Base-by-base conservation (phyloP, 2,329 filamentous ascomycete species). In the Aspergillus sp. region DNA sequence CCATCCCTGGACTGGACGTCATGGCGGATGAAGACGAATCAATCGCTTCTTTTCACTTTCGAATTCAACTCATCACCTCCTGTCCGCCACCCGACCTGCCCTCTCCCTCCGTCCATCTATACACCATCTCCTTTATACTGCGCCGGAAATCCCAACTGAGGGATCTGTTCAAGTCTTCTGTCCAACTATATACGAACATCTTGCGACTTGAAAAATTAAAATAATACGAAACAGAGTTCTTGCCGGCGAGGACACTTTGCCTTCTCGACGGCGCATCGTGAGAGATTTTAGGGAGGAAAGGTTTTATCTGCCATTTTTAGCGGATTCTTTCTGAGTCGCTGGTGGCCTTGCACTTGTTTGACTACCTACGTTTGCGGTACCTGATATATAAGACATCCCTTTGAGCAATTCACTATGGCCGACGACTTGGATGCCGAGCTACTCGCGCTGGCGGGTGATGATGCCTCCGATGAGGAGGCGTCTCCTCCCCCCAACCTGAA, bases 371-470 rank as follows among this genome's bases (percentile, higher is more conserved):
- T n/a, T 12, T 24, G 12, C 24, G 51, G 20, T 50, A 59, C 56
- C 56, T 61, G 52, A 60, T 42, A 50, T 60, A 52, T 59, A 58
- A 61, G 57, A 50, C 56, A 53, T 36, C 52, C 22, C 24, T 22
- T 46, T n/a, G 39, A 46, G 47, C 32, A 58, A 68, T 67, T 71
- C 65, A 83, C 65, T 70, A 96, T 96, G 92, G 90, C 91, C 58
- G 91, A 75, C 59, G 74, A 94, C 73, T 85, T 97, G 67, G 94
- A 98, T 74, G 92, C 94, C 69, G 94, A 97, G 80, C 88, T 98
- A 66, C 89, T 98, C 65, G 93, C 91, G 71, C 87, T 98, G 65
- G 95, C 93, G 56, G 95, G 91, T 67, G 89, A 82, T 68, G 78
- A 82, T 68, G 78, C 80, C 61, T 82, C 80, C 54, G 81, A 82